Percentiles rank a stretch among this genome's conserved stretches.
Conservation (phyloP, 768 basidiomycete genomes). For the Boletus speciosus region DNA sequence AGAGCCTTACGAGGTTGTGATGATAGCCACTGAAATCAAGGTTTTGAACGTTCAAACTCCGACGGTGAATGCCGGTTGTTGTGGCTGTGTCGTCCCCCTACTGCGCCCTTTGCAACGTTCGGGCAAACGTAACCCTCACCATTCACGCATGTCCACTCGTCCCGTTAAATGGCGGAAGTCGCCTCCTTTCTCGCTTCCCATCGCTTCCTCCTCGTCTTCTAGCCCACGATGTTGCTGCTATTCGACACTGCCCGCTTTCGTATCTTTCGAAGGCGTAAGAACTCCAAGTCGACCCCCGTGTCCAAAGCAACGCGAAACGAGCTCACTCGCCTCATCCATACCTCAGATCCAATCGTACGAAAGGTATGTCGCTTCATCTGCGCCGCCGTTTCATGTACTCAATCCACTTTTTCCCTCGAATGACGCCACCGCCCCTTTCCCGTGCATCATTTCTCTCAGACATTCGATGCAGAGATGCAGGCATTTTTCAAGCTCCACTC, state of each 20-base stretch:
- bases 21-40: constrained; percentile 46
- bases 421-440: constrained; percentile 18
- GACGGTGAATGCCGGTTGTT: constrained; percentile 18
- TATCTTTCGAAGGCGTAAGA: constrained; percentile 44
- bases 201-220: constrained; percentile 19
- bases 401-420: not conserved
- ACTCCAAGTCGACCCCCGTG: constrained; percentile 31
- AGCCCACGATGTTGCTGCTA: constrained; percentile 23
- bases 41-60: constrained; percentile 33
- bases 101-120: constrained; percentile 7
- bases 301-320: constrained; percentile 64
- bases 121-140: constrained; percentile 10
- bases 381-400: constrained; percentile 37
- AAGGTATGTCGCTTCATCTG: constrained; percentile 47
- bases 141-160: constrained; percentile 17
- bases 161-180: constrained; percentile 19
- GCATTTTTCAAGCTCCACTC: constrained; percentile 96
- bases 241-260: constrained; percentile 32
- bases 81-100: constrained; percentile 23
- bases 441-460: constrained; percentile 21
- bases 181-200: constrained; percentile 23
- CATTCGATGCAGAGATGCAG: constrained; percentile 93
- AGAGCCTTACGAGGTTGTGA: constrained; percentile 42
- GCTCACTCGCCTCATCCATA: constrained; percentile 60
- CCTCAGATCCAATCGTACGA: constrained; percentile 50